Conservation (phyloP, 805 yeast genomes). For the Candida arabinofermentans region DNA sequence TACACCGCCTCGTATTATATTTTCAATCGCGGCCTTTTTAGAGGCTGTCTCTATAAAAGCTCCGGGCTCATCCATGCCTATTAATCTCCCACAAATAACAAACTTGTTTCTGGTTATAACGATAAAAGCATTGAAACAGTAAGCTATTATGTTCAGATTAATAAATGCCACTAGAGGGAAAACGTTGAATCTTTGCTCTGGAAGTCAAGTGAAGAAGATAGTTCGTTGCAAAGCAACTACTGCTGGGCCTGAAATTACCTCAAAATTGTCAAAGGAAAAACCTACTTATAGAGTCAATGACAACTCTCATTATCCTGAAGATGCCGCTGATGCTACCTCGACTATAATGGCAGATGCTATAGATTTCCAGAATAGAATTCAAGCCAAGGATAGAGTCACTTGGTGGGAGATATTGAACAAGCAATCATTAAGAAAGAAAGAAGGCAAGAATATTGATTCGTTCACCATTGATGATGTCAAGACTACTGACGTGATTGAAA, state of each 20-base stretch:
- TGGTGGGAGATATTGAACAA: slow-evolving; percentile 86
- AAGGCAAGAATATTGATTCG: slow-evolving; percentile 70
- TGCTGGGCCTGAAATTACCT: background rate
- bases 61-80: no score
- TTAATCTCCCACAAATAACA: no score
- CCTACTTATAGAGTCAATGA: slow-evolving; percentile 24
- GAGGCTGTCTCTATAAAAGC: no score
- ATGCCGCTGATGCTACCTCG: slow-evolving; percentile 73
- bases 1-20: background rate
- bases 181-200: no score
- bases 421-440: slow-evolving; percentile 61
- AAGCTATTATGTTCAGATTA: no score
- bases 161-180: no score
- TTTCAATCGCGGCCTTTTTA: no score
- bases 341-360: slow-evolving; percentile 58
- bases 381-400: slow-evolving; percentile 48
- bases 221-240: background rate
- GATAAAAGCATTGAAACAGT: no score
- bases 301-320: slow-evolving; percentile 40
- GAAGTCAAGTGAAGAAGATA: background rate
- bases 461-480: slow-evolving; percentile 69
- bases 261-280: background rate
- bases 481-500: slow-evolving; percentile 65
- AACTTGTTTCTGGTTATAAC: no score
- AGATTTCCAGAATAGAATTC: slow-evolving; percentile 44